These are phyloP conservation scores for Cyberlindnera samutprakarnensis DNA, from an alignment of 805 yeast genomes.

Conservation along the genomic window DNA sequence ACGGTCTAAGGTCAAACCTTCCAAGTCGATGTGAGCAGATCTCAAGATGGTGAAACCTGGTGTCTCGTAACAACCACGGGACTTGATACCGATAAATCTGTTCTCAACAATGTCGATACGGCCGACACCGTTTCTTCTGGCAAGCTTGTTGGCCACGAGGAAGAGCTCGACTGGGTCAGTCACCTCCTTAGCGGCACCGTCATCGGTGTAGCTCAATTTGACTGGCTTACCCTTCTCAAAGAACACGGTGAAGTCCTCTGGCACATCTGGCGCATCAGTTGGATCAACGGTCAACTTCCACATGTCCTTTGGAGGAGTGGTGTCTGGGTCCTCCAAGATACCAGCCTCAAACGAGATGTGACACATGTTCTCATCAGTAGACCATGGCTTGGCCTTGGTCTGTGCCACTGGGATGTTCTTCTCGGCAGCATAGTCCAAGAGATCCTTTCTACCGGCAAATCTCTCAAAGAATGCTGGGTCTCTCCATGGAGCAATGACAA, in stretches of 20 bases:
- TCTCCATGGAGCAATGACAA: conserved; percentile 99
- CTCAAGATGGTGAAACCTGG: conserved; percentile 96
- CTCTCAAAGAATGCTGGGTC: conserved; percentile 89
- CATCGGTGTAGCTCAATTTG: conserved; percentile 60
- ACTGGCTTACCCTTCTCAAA: conserved; percentile 85
- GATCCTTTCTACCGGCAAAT: conserved; percentile 97
- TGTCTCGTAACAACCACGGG: conserved; percentile 99
- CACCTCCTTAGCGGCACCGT: conserved; percentile 48
- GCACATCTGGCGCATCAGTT: conserved; percentile 85
- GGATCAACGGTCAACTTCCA: conserved; percentile 99
- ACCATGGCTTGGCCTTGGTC: conserved; percentile 99
- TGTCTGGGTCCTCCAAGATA: conserved; percentile 96
- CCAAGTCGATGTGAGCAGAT: conserved; percentile 90
- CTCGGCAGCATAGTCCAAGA: conserved; percentile 86
- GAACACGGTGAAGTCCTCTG: conserved; percentile 79
- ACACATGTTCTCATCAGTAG: conserved; percentile 98
- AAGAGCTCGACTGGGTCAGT: conserved; percentile 90
- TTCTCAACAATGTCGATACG: conserved; percentile 98
- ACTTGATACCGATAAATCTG: conserved; percentile 97
- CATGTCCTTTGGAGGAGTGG: conserved; percentile 99
- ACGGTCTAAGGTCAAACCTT: conserved; percentile 94
- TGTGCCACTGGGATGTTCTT: conserved; percentile 93
- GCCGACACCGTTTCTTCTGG: conserved; percentile 99
- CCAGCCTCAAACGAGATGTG: conserved; percentile 99
- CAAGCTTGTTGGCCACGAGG: conserved; percentile 86